Base-by-base conservation (phyloP, 805 yeast genomes). In the Metschnikowia corniflorae region DNA sequence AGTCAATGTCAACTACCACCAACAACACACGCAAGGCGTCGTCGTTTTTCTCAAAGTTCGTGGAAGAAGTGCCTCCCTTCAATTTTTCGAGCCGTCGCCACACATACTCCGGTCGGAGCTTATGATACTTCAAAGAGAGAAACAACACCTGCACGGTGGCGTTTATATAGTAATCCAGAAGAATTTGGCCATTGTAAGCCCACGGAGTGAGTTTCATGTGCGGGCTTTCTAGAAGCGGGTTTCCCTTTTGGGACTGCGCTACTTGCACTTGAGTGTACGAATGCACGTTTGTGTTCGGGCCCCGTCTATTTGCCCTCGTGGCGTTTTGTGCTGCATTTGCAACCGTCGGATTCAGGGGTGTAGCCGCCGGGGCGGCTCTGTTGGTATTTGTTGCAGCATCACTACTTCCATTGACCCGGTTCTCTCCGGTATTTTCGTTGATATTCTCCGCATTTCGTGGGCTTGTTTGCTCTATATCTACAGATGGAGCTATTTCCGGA, bases 91-190 rank as follows among this genome's bases (percentile, higher is more conserved):
- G 47, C 41, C 82, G 66, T 43, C 75, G 75, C 59, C 75, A 73
- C 3, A 85, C 70, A 49, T 85, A 84, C 47, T 83, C 91, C 0
- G 89, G 87, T 46, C 80, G 82, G 26, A 85, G 61, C 55, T 82
- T 83, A 53, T 82, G 87, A 54, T 84, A 85, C 34, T 81, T 80
- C 31, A 85, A 56, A 1, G 86, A 77, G 3, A 85, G 63, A 46
- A 83, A 82, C 0, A 85, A 49, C 1, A 82, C 72, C 39, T 73
- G 73, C 54, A 77, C 57, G 55, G 73, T 59, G 20, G 79, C 64
- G 39, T 74, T 78, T 12, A 84, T 71, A 32, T 80, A 67, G 56
- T 84, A 85, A 53, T 85, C 94, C 16, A 61, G 63, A 13, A 67
- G 48, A 65, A 83, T 52, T 59, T 71, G 46, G 61, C 68, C 42